Evolutionary conservation across 208 protist species (phyloP), one percentile per base, ranked within the genome.

Genomic region (Leishmania lainsoni): DNA sequence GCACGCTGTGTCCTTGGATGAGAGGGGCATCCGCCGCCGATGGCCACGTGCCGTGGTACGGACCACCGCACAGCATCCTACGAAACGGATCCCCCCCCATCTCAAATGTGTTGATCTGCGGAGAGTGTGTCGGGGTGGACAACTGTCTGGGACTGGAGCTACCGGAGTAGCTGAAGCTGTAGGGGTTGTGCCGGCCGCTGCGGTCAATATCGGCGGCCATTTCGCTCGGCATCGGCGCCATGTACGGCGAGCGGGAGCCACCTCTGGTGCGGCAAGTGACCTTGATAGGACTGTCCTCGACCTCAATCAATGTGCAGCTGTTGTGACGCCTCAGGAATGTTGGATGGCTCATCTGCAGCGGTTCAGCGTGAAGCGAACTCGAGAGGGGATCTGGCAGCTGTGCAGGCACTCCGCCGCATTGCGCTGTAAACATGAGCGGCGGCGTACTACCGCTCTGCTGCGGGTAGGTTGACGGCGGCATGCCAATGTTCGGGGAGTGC

Each of bases 221-320:
- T 22, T 86, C 84, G 51, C 48, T 73, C 6, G 42, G 65, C 26
- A 83, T 80, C 66, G 84, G 76, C 20, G 83, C 68, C 59, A 92
- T 20, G 81, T 91, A 90, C 22, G 90, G 90, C 10, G 90, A 94
- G 22, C 77, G 84, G 3, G 78, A 69, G 5, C 81, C 82, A 32
- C 87, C 87, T 49, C 78, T 89, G 42, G 90, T 91, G 83, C 81
- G 88, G 68, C 81, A 89, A 22, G 81, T 91, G 32, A 92, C 87
- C 10, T 85, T 85, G 58, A 94, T 89, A 17, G 90, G 90, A 49
- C 87, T 93, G 70, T 93, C 87, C 78, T 88, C 87, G 3, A 88
- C 49, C 74, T 87, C 76, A 35, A 89, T 79, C 48, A 78, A 32
- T 29, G 86, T 87, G 72, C 76, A 66, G 74, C 88, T 91, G 71